These are phyloP conservation scores for Bipolaris sorokiniana DNA, from an alignment of 2,329 filamentous ascomycete genomes.

Conservation along the genomic window DNA sequence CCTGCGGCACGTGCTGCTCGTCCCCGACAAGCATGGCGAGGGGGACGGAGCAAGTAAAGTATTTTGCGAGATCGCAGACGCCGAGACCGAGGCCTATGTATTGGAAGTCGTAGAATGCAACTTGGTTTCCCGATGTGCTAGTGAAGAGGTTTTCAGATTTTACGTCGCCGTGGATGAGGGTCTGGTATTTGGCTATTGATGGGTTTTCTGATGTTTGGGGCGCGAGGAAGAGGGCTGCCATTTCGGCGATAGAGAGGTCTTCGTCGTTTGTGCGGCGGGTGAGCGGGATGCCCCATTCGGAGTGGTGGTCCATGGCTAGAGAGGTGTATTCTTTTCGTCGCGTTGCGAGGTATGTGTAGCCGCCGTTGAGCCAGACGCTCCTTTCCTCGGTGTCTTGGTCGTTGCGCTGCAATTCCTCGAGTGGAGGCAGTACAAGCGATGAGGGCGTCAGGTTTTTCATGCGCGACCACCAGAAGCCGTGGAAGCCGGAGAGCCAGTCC, in stretches of 20 bases:
- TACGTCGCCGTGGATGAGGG: conserved; percentile 71
- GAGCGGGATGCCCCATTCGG: conserved; percentile 63
- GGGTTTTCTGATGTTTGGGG: conserved; percentile 46
- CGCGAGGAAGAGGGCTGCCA: conserved; percentile 59
- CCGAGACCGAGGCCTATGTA: conserved; percentile 70
- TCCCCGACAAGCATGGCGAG: conserved; percentile 56
- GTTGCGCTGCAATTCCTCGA: conserved; percentile 57
- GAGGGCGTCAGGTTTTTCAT: conserved; percentile 34
- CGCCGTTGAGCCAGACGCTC: conserved; percentile 67
- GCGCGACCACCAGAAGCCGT: conserved; percentile 59
- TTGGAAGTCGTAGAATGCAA: conserved; percentile 73
- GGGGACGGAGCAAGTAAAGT: conserved; percentile 71
- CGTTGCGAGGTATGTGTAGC: conserved; percentile 72
- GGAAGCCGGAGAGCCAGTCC: conserved; percentile 69
- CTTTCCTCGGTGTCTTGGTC: conserved; percentile 25
- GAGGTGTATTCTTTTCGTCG: conserved; percentile 62
- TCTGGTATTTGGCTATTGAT: conserved; percentile 53
- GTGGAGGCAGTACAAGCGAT: conserved; percentile 60
- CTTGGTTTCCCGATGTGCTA: conserved; percentile 54
- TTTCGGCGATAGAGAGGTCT: conserved; percentile 56
- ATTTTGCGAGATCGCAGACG: conserved; percentile 69
- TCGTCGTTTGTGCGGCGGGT: conserved; percentile 46
- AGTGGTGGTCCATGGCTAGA: conserved; percentile 55
- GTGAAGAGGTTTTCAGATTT: conserved; percentile 73
- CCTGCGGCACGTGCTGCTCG: conserved; percentile 37